Percentiles rank a stretch among this genome's conserved stretches.
phyloP scores from a whole-genome alignment of 805 yeast genomes.

The Osmozyma mogii region DNA sequence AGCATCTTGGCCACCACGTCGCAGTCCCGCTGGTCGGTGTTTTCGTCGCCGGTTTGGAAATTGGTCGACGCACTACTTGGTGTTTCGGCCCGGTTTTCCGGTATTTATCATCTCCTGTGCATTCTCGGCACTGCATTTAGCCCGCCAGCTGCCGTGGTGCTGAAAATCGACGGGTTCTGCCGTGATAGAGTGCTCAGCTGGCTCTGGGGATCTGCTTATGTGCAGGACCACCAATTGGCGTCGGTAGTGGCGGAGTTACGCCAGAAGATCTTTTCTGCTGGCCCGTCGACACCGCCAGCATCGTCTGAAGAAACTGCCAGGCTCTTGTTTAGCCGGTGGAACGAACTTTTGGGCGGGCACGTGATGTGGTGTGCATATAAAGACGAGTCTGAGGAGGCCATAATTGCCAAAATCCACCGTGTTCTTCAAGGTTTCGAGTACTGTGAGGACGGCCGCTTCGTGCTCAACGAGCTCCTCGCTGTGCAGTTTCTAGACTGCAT shows the following conservation, averaged over 20 bases:
- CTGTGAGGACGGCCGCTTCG: constrained; percentile 1
- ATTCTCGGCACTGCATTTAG: too few relatives aligned
- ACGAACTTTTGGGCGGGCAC: neutral
- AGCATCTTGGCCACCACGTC: neutral
- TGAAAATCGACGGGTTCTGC: neutral
- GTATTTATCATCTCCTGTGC: neutral
- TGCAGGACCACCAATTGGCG: neutral
- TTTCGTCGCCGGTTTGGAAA: neutral
- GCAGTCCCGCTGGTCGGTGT: constrained; percentile 1
- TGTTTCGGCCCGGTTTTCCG: neutral
- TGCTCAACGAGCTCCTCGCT: constrained; percentile 16
- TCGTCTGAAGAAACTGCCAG: neutral
- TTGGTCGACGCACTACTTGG: constrained; percentile 1
- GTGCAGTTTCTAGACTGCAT: constrained; percentile 17
- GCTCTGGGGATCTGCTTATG: neutral
- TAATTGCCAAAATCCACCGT: constrained; percentile 9
- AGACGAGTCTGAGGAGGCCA: constrained; percentile 13
- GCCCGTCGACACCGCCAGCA: neutral
- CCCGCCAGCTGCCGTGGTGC: neutral
- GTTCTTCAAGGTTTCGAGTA: constrained; percentile 12
- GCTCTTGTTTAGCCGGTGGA: neutral
- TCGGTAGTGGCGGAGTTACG: neutral
- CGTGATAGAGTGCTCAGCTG: neutral
- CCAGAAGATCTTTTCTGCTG: neutral
- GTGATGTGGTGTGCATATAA: constrained; percentile 5